A percentile compares a stretch with the other conserved stretches of the same genome.
Evolutionary conservation across 768 basidiomycete species (phyloP).

Genomic region (Boletus vinaceobasis): DNA sequence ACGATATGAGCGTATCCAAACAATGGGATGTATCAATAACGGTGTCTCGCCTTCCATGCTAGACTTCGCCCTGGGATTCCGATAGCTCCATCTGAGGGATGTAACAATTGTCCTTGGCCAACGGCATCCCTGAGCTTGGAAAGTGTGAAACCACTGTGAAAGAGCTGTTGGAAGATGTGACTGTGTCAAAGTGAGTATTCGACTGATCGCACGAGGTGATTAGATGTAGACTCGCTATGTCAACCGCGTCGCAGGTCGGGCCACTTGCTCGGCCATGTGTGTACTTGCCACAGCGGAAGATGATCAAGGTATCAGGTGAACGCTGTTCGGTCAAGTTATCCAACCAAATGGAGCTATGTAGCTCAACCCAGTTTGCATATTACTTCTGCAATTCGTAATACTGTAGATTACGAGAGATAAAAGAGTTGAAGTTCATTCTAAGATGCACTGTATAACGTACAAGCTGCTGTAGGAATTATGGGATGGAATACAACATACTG

Average conservation of each 20-base stretch:
- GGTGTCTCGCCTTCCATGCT: constrained; percentile 69
- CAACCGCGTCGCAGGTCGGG: constrained; percentile 21
- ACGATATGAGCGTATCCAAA: constrained; percentile 19
- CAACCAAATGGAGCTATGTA: background rate
- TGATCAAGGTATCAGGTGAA: background rate
- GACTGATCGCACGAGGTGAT: background rate
- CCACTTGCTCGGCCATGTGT: constrained; percentile 25
- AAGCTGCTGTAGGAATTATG: constrained; percentile 27
- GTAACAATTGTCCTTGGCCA: constrained; percentile 57
- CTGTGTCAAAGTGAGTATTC: constrained; percentile 25
- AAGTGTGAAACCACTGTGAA: constrained; percentile 52
- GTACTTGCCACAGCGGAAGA: background rate
- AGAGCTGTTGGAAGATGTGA: constrained; percentile 41
- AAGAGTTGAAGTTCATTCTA: constrained; percentile 23
- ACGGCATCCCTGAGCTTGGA: constrained; percentile 67
- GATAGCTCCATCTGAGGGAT: constrained; percentile 36
- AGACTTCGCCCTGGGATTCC: constrained; percentile 74
- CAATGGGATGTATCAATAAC: constrained; percentile 9
- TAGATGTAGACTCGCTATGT: constrained; percentile 23
- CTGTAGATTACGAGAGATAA: background rate
- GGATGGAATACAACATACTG: constrained; percentile 29
- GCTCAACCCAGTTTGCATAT: too few species aligned
- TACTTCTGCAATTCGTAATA: background rate
- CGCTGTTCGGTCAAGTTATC: background rate
- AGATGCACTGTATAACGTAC: constrained; percentile 31